Percentiles rank a stretch among this genome's conserved stretches.
Conservation (phyloP, 2,329 filamentous ascomycete genomes). For the Hypomyces rosellus region DNA sequence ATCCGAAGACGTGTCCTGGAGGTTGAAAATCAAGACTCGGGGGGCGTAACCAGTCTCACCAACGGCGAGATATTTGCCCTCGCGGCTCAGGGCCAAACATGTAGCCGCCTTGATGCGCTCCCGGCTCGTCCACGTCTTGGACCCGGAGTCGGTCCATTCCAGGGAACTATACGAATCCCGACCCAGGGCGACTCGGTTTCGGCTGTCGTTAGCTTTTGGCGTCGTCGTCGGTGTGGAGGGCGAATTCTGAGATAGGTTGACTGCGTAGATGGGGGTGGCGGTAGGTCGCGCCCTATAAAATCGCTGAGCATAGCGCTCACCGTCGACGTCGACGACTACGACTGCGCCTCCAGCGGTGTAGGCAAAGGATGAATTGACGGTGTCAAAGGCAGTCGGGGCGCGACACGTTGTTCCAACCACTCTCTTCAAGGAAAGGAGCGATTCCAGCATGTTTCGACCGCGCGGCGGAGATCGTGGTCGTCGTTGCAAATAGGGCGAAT, state of each 20-base stretch:
- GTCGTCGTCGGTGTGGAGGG: constrained; percentile 46
- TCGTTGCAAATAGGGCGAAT: constrained; percentile 62
- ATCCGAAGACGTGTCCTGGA: constrained; percentile 74
- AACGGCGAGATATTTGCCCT: constrained; percentile 81
- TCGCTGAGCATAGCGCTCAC: constrained; percentile 63
- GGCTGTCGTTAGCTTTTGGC: constrained; percentile 57
- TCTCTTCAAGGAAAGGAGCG: constrained; percentile 66
- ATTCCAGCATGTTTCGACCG: constrained; percentile 41
- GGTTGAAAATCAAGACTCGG: constrained; percentile 81
- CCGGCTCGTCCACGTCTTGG: constrained; percentile 77
- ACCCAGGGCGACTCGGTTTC: constrained; percentile 46
- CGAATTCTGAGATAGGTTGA: constrained; percentile 47
- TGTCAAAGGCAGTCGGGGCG: constrained; percentile 81
- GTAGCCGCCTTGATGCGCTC: constrained; percentile 94
- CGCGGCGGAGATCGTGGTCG: constrained; percentile 58
- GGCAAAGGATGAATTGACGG: constrained; percentile 70
- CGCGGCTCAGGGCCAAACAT: constrained; percentile 79
- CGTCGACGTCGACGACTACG: constrained; percentile 77
- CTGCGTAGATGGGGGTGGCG: constrained; percentile 59
- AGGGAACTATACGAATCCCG: constrained; percentile 42
- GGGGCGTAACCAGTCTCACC: constrained; percentile 95
- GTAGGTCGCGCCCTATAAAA: constrained; percentile 86
- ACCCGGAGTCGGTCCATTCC: constrained; percentile 57
- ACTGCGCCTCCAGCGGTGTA: constrained; percentile 90
- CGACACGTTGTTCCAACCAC: constrained; percentile 88